Percentiles rank a stretch among this genome's conserved stretches.
Conservation (phyloP, 352 stramenopile species). For the Globisporangium polare region DNA sequence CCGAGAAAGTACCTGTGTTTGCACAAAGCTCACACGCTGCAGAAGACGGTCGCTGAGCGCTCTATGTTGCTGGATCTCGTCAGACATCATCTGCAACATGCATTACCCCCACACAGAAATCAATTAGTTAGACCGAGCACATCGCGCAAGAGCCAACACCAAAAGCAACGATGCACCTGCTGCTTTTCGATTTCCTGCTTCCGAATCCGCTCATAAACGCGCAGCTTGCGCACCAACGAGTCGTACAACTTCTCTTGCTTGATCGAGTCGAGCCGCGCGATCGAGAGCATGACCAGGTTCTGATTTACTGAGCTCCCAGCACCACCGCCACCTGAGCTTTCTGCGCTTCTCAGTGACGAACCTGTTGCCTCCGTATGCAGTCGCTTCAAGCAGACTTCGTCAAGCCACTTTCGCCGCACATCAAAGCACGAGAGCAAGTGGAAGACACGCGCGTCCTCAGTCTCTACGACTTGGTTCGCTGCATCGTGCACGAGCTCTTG, state of each 20-base stretch:
- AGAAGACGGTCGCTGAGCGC: background rate
- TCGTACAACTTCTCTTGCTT: constrained; percentile 32
- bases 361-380: background rate
- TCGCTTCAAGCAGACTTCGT: background rate
- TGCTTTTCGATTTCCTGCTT: constrained; percentile 28
- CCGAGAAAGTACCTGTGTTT: background rate
- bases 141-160: no score
- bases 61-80: background rate
- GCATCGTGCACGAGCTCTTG: constrained; percentile 26
- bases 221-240: constrained; percentile 19
- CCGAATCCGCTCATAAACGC: constrained; percentile 24
- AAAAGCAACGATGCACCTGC: constrained; percentile 15
- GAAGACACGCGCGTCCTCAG: constrained; percentile 26
- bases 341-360: no score
- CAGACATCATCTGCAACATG: background rate
- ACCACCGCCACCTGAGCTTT: background rate
- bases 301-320: constrained; percentile 18
- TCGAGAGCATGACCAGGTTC: constrained; percentile 30
- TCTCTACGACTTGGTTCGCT: constrained; percentile 16
- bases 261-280: constrained; percentile 35
- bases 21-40: constrained; percentile 7
- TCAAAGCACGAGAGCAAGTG: constrained; percentile 25
- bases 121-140: no score
- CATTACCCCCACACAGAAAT: no score
- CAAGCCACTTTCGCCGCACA: constrained; percentile 21